These are phyloP conservation scores for Martensiomyces pterosporus DNA, from an alignment of 192 early-diverging fungal species.

Conservation along the genomic window DNA sequence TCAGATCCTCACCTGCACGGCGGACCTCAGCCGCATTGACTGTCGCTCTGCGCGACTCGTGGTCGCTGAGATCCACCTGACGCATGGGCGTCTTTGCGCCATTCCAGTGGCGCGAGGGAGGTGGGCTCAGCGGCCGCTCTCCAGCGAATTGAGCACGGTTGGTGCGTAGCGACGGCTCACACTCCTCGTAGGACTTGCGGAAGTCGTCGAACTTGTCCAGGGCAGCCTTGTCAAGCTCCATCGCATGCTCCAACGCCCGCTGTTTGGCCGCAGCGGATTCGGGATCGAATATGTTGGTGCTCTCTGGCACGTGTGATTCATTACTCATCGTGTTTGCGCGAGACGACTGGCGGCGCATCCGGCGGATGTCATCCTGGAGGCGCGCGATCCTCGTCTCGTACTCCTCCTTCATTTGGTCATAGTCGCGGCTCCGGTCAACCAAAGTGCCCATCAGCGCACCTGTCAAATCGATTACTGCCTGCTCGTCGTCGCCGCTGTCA, in stretches of 20 bases:
- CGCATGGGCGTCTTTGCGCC: slow-evolving; percentile 31
- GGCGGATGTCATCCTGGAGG: slow-evolving; percentile 15
- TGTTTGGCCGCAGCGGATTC: slow-evolving; percentile 15
- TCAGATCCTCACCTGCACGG: slow-evolving; percentile 37
- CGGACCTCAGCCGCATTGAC: slow-evolving; percentile 34
- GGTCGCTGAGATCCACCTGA: slow-evolving; percentile 10
- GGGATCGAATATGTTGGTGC: slow-evolving; percentile 22
- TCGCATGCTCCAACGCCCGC: slow-evolving; percentile 11
- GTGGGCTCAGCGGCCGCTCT: slow-evolving; percentile 44
- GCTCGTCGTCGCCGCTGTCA: slow-evolving; percentile 1
- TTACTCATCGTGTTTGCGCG: background rate
- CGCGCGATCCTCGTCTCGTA: slow-evolving; percentile 16
- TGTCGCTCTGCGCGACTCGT: slow-evolving; percentile 19
- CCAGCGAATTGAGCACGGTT: slow-evolving; percentile 42
- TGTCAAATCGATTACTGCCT: slow-evolving; percentile 9
- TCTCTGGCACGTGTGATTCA: background rate
- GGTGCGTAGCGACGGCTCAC: slow-evolving; percentile 36
- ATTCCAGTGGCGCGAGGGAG: slow-evolving; percentile 25
- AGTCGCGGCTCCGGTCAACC: slow-evolving; percentile 18
- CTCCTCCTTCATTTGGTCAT: slow-evolving; percentile 15
- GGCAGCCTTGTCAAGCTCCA: slow-evolving; percentile 23
- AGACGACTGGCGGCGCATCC: slow-evolving; percentile 13
- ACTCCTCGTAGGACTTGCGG: slow-evolving; percentile 40
- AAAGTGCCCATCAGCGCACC: slow-evolving; percentile 21
- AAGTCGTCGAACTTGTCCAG: slow-evolving; percentile 46